Evolutionary conservation across 495 filamentous ascomycete species (phyloP).

Genomic region (Thermochaetoides thermophila): DNA sequence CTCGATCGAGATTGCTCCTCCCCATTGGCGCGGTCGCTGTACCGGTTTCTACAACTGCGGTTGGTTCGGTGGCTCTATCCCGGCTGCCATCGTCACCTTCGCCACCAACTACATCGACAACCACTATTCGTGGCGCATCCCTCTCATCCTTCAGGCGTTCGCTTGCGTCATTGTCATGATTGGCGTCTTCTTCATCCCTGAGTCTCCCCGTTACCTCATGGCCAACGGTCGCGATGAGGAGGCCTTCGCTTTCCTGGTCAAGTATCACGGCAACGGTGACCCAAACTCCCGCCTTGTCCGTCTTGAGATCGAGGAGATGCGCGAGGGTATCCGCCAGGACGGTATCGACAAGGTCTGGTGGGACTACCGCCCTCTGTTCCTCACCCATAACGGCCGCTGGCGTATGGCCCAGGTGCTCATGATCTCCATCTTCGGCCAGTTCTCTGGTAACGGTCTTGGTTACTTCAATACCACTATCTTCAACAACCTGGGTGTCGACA

Average conservation of each 20-base stretch:
- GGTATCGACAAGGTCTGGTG: constrained; percentile 38
- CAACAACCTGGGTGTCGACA: constrained; percentile 16
- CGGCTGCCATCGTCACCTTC: constrained; percentile 30
- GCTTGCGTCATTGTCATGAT: constrained; percentile 33
- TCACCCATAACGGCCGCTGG: constrained; percentile 33
- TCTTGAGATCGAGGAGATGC: constrained; percentile 44
- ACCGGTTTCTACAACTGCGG: constrained; percentile 39
- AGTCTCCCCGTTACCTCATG: constrained; percentile 48
- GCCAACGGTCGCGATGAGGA: constrained; percentile 37
- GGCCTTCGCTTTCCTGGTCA: constrained; percentile 38
- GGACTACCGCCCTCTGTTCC: constrained; percentile 31
- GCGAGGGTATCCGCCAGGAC: constrained; percentile 39
- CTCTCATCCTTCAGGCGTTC: constrained; percentile 30
- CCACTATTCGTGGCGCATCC: constrained; percentile 31
- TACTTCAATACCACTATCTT: constrained; percentile 28
- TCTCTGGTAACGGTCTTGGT: constrained; percentile 34
- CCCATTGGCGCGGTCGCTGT: constrained; percentile 35
- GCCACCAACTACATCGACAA: constrained; percentile 27
- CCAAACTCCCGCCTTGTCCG: constrained; percentile 36
- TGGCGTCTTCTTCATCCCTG: constrained; percentile 44
- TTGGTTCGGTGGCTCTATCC: constrained; percentile 36
- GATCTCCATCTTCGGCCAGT: constrained; percentile 40
- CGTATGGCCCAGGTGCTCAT: constrained; percentile 32
- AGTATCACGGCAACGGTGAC: constrained; percentile 44
- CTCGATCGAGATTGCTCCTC: constrained; percentile 32